phyloP scores from a whole-genome alignment of 2,329 filamentous ascomycete species.

The Dothideomycetes sp. region DNA sequence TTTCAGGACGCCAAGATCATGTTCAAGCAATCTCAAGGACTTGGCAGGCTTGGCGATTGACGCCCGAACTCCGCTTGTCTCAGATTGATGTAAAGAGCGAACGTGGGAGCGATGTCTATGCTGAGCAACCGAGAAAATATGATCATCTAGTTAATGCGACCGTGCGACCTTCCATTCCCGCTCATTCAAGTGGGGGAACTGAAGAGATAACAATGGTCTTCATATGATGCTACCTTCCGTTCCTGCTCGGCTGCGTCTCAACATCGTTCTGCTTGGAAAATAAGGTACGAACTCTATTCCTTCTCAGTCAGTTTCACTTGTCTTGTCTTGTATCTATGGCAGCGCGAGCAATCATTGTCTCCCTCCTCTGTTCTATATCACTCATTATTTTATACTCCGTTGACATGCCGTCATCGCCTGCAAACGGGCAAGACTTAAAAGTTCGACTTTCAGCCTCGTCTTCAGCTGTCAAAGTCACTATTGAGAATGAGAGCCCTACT shows the following conservation, averaged over 20 bases:
- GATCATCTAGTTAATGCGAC: background rate
- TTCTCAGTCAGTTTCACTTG: background rate
- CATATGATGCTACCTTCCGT: background rate
- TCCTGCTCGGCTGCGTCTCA: background rate
- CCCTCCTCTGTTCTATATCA: background rate
- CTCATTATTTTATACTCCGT: background rate
- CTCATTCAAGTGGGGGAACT: background rate
- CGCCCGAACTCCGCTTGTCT: background rate
- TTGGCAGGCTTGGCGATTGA: background rate
- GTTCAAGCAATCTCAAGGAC: no score
- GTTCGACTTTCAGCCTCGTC: constrained; percentile 7
- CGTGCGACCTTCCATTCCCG: constrained; percentile 1
- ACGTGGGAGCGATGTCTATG: background rate
- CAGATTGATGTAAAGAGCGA: background rate
- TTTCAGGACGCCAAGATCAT: background rate
- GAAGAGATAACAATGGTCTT: background rate
- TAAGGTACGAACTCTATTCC: background rate
- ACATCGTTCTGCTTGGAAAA: background rate
- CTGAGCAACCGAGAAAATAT: background rate
- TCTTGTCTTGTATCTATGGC: background rate
- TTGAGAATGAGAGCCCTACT: constrained; percentile 28
- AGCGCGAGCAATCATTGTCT: background rate
- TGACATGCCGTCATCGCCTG: background rate
- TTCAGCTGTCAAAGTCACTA: constrained; percentile 25
- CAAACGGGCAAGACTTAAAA: constrained; percentile 1